Conservation (phyloP, 768 basidiomycete genomes). For the Phylloporus arenicola region DNA sequence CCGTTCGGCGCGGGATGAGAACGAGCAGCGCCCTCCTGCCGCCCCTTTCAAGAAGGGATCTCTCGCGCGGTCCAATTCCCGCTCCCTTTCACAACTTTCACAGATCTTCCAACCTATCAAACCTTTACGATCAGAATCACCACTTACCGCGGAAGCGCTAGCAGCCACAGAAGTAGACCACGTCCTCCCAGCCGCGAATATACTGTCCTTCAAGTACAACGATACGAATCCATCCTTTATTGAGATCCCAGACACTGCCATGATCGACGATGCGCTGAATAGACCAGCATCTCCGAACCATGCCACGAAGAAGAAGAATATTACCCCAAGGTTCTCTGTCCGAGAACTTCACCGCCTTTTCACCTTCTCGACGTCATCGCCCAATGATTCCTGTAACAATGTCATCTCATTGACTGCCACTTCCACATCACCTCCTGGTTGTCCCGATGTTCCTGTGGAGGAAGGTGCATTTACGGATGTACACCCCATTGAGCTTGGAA, state of each 20-base stretch:
- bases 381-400: slow-evolving; percentile 1
- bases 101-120: slow-evolving; percentile 22
- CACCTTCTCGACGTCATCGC: slow-evolving; percentile 20
- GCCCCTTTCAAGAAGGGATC: slow-evolving; percentile 23
- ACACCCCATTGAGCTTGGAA: slow-evolving; percentile 16
- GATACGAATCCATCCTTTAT: slow-evolving; percentile 24
- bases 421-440: slow-evolving; percentile 8
- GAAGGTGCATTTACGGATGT: slow-evolving; percentile 13
- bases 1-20: slow-evolving; percentile 10
- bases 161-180: slow-evolving; percentile 16
- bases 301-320: slow-evolving; percentile 24
- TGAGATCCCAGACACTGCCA: slow-evolving; percentile 9
- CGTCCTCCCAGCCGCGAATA: not conserved
- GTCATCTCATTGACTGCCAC: slow-evolving; percentile 10
- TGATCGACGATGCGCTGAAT: slow-evolving; percentile 6
- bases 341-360: slow-evolving; percentile 34
- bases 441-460: slow-evolving; percentile 17
- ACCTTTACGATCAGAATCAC: slow-evolving; percentile 25
- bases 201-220: slow-evolving; percentile 10
- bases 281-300: slow-evolving; percentile 33
- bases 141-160: slow-evolving; percentile 20
- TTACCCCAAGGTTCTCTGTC: slow-evolving; percentile 31
- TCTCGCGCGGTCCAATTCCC: slow-evolving; percentile 22
- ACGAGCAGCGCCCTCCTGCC: slow-evolving; percentile 8
- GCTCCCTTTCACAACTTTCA: slow-evolving; percentile 33